Percentiles rank a stretch among this genome's conserved stretches.
These are phyloP conservation scores for Collybia mongolica DNA, from an alignment of 768 basidiomycete species.

Conservation along the genomic window DNA sequence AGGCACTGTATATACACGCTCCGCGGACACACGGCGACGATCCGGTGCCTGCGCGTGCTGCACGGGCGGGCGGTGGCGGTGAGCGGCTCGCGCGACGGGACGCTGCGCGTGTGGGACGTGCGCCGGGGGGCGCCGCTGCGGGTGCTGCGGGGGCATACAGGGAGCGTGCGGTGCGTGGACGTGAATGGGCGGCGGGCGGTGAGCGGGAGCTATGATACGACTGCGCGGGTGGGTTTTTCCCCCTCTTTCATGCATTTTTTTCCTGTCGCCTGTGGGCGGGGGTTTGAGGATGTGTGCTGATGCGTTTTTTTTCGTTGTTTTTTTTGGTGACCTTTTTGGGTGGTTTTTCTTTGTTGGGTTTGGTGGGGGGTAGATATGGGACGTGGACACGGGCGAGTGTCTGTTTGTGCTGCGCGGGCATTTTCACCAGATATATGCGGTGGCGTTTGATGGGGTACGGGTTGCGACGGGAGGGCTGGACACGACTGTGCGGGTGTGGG, in stretches of 20 bases:
- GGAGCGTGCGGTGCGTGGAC: conserved; percentile 87
- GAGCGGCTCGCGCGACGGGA: conserved; percentile 85
- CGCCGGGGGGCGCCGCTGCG: conserved; percentile 69
- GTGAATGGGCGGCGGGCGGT: conserved; percentile 81
- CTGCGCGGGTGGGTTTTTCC: conserved; percentile 61
- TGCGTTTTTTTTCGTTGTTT: too few relatives aligned
- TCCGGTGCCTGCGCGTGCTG: conserved; percentile 86
- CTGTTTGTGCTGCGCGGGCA: conserved; percentile 81
- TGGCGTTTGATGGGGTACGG: conserved; percentile 83
- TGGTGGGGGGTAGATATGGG: too few relatives aligned
- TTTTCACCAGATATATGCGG: conserved; percentile 85
- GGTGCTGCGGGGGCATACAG: conserved; percentile 71
- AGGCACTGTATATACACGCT: conserved; percentile 77
- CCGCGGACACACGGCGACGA: conserved; percentile 84
- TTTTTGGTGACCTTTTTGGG: too few relatives aligned
- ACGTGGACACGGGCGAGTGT: conserved; percentile 87
- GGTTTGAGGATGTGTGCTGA: too few relatives aligned
- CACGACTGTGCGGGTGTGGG: conserved; percentile 93
- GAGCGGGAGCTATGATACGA: conserved; percentile 92
- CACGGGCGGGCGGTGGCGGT: conserved; percentile 88
- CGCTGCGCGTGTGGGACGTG: conserved; percentile 91
- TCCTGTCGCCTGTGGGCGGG: too few relatives aligned
- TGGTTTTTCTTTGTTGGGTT: too few relatives aligned
- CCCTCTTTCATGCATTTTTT: background rate
- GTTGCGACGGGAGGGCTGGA: conserved; percentile 90